Evolutionary conservation across 2,329 filamentous ascomycete genomes (phyloP).

Genomic region (Verticillium nonalfalfae): DNA sequence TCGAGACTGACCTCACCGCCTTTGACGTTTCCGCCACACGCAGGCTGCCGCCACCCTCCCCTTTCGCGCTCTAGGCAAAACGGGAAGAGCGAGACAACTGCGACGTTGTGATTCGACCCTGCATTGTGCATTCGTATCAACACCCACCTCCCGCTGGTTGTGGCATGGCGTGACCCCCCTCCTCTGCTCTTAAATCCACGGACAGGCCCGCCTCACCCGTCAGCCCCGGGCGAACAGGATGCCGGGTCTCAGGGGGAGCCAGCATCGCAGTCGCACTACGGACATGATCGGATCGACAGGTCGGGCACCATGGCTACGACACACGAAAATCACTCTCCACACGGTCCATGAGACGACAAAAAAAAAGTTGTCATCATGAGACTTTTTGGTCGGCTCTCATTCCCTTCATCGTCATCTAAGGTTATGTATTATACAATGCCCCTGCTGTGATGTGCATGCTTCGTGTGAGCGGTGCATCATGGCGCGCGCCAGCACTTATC

Average conservation of each 20-base stretch:
- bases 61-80: not conserved
- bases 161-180: not conserved
- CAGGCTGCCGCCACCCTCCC: not conserved
- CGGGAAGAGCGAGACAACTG: not conserved
- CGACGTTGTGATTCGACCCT: conserved; percentile 5
- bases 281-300: not conserved
- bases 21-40: not conserved
- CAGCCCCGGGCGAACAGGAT: not conserved
- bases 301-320: not conserved
- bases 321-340: not conserved
- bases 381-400: not conserved
- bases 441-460: not conserved
- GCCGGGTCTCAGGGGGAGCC: not conserved
- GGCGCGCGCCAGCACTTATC: not conserved
- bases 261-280: not conserved
- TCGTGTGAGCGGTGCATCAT: not conserved
- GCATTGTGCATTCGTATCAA: conserved; percentile 6
- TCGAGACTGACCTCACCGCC: not conserved
- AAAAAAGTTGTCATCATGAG: not conserved
- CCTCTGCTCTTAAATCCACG: not conserved
- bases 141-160: no score
- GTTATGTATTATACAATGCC: not conserved
- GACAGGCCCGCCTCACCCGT: not conserved
- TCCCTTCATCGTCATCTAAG: not conserved
- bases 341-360: no score